A percentile compares a stretch with the other conserved stretches of the same genome.
phyloP scores from a whole-genome alignment of 2,329 filamentous ascomycete genomes.

The Exophiala calicioides region DNA sequence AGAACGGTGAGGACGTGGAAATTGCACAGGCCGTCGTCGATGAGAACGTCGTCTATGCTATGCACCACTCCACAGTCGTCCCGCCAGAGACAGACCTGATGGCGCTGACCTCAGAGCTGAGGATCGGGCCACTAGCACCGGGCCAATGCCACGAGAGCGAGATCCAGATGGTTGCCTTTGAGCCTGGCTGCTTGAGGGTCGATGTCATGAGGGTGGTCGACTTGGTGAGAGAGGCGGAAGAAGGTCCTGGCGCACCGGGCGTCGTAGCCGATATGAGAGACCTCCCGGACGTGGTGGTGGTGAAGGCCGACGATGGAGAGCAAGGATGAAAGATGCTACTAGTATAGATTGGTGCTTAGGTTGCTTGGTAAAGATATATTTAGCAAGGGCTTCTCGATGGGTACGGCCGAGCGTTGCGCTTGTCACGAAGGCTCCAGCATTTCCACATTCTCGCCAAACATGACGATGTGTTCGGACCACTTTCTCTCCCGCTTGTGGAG shows the following conservation, averaged over 20 bases:
- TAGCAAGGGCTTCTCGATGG: too few species aligned
- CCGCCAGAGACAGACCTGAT: slow-evolving; percentile 56
- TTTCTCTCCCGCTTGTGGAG: too few species aligned
- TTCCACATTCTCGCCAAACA: too few species aligned
- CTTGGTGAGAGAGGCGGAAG: slow-evolving; percentile 29
- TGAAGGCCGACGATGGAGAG: slow-evolving; percentile 1
- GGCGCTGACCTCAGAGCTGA: slow-evolving; percentile 59
- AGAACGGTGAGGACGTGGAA: slow-evolving; percentile 23
- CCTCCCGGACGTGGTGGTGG: slow-evolving; percentile 28
- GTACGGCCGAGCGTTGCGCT: too few species aligned
- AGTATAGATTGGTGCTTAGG: too few species aligned
- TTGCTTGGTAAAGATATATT: too few species aligned
- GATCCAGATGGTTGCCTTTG: slow-evolving; percentile 46
- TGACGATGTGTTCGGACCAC: too few species aligned
- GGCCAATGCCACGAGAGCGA: slow-evolving; percentile 55
- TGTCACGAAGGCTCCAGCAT: too few species aligned
- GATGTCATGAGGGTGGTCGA: slow-evolving; percentile 32
- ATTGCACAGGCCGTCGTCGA: slow-evolving; percentile 58
- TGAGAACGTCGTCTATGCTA: slow-evolving; percentile 57
- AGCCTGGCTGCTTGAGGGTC: slow-evolving; percentile 34
- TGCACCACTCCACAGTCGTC: slow-evolving; percentile 47
- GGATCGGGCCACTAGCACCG: slow-evolving; percentile 43
- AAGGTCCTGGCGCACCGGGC: slow-evolving; percentile 21
- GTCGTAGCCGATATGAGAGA: slow-evolving; percentile 27
- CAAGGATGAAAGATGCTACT: too few species aligned